Base-by-base conservation (phyloP, 1,284 basidiomycete species). In the Blastosporella zonata region DNA sequence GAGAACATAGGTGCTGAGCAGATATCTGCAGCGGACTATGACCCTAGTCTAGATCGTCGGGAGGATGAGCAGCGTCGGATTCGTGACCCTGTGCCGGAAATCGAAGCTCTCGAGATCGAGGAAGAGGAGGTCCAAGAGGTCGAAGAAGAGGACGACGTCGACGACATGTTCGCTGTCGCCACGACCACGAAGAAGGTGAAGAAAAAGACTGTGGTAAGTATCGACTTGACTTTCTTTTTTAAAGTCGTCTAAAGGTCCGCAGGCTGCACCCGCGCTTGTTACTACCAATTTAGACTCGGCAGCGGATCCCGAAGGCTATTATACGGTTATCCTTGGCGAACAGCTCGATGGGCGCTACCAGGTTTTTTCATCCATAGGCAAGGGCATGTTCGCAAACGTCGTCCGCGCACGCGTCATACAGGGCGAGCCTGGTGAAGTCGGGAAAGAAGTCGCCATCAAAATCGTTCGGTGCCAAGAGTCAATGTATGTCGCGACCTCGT, bases 381-480 rank as follows among this genome's bases (percentile, higher is more conserved):
- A 96, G 65, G 97, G 97, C 50, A 99, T 99, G 94, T 99, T 99
- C 68, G 93, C 93, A 35, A 93, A 90, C 42, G 97, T 99, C 33
- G 94, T 98, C 18, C 81, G 90, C 39, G 95, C 95, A 6, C 85
- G 91, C 40, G 82, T 97, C 18, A 72, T 94, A 25, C 81, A 87
- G 58, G 80, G 79, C 6, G 89, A 91, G 28, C 61, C 71, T 2
- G 74, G 77, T 52, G 83, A 86, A 59, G 61, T 70, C 8, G 83
- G 82, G 2, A 82, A 80, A 59, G 95, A 99, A 63, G 95, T 99
- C 1, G 97, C 97, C 0, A 97, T 99, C 70, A 99, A 99, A 70
- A 94, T 99, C 56, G 87, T 98, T 43, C 77, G 97, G 29, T 88
- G 86, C 58, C 97, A 99, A 65, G 96, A 99, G 67, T 93, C 90